Conservation (phyloP, 176 grass and related monocot genomes). For the Eragrostis nindensis region DNA sequence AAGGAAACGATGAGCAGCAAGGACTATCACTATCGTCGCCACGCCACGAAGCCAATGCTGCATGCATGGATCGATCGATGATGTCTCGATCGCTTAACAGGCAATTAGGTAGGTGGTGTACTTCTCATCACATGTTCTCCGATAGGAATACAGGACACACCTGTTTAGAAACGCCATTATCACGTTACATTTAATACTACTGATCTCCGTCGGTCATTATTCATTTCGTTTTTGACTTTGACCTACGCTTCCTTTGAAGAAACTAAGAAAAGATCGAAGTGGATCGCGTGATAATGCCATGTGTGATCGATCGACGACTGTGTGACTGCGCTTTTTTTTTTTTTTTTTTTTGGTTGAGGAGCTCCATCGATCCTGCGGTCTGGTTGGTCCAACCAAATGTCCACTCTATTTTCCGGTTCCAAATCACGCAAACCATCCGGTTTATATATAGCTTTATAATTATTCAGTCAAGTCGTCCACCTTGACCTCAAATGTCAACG, state of each 20-base stretch:
- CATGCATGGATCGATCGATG: background rate
- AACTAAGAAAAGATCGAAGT: background rate
- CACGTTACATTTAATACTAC: background rate
- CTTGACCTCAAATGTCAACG: slow-evolving; percentile 8
- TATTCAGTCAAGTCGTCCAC: background rate
- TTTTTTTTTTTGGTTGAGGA: slow-evolving; percentile 18
- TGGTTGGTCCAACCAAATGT: background rate
- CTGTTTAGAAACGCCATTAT: background rate
- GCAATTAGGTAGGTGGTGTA: background rate
- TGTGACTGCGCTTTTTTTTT: background rate
- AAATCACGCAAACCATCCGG: background rate
- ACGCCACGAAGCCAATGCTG: background rate
- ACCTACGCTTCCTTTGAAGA: background rate
- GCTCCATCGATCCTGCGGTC: background rate
- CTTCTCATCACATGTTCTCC: background rate
- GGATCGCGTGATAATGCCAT: background rate
- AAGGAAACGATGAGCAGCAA: background rate
- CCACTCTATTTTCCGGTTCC: background rate
- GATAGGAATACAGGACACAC: background rate
- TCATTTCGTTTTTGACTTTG: slow-evolving; percentile 9
- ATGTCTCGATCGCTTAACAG: background rate
- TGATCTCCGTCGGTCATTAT: background rate
- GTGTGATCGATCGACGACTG: background rate
- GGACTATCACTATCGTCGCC: background rate
- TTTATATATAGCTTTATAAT: background rate